Base-by-base conservation (phyloP, 345 rosid species). In the Gossypium mustelinum region DNA sequence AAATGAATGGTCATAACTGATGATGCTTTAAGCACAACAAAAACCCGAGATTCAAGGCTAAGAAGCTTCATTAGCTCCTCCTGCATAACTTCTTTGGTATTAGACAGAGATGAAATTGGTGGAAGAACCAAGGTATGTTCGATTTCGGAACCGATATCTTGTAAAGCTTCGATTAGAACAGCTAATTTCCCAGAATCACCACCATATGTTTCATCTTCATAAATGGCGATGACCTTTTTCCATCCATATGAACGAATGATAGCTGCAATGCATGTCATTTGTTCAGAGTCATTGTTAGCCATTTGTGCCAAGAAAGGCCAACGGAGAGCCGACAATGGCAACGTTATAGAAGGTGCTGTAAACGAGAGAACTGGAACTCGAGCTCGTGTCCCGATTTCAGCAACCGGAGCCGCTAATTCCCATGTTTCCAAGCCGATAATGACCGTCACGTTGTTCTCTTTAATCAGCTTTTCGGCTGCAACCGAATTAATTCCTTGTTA, bases 361-460 rank as follows among this genome's bases (percentile, higher is more conserved):
- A 86, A 75, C 0, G 93, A 83, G 9, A 89, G 68, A 58, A 87
- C 77, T 0, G 88, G 89, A 70, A 86, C 70, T 56, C 72, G 81
- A 73, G 77, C 75, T 72, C 18, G 58, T 60, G 64, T 68, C 60
- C 82, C 87, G 12, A 82, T 45, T 7, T 80, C 83, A 9, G 84
- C 85, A 51, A 84, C 88, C 48, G 82, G 29, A 56, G 79, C 70
- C 48, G 88, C 82, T 68, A 77, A 88, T 59, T 79, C 81, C 89
- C 90, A 85, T 45, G 73, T 78, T 60, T 83, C 84, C 86, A 82
- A 54, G 54, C 93, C 89, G 11, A 86, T 44, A 5, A 89, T 86
- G 41, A 76, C 85, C n/a, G 78, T 34, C 20, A 79, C 88, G 41
- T 78, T 22, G 29, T 77, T 78, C 55, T 81, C 80, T 68, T 81